Evolutionary conservation across 73 alveolate species (phyloP).

Genomic region (Stentor roeselii): DNA sequence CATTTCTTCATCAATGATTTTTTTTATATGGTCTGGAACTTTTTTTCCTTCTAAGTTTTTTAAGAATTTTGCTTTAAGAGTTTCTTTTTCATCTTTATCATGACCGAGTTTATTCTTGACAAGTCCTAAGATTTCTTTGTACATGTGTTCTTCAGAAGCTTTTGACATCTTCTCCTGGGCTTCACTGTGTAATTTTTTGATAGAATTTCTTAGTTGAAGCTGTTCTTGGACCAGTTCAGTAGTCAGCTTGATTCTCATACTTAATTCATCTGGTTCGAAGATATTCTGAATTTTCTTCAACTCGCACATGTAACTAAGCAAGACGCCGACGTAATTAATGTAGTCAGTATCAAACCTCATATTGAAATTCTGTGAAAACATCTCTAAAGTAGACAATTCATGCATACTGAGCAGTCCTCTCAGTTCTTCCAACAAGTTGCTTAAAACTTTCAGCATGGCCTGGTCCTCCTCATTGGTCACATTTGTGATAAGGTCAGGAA

Average conservation of each 20-base stretch:
- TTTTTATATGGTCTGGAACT: conserved; percentile 56
- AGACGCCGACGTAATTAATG: conserved; percentile 2
- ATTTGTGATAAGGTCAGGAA: neutral
- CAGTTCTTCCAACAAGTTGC: neutral
- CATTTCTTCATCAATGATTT: conserved; percentile 55
- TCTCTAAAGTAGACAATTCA: neutral
- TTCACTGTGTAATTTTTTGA: conserved; percentile 23
- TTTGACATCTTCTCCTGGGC: conserved; percentile 27
- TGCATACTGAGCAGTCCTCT: neutral
- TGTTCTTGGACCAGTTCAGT: conserved; percentile 23
- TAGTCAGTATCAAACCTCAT: conserved; percentile 23
- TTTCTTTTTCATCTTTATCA: conserved; percentile 35
- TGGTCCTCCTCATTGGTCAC: conserved; percentile 25
- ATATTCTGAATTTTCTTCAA: neutral
- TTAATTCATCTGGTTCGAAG: neutral
- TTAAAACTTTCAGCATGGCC: neutral
- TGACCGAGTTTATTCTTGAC: conserved; percentile 12
- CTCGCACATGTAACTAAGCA: conserved; percentile 20
- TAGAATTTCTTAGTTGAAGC: conserved; percentile 13
- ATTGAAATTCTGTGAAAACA: conserved; percentile 13
- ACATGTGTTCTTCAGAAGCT: conserved; percentile 25
- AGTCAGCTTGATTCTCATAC: conserved; percentile 6
- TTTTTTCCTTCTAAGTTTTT: conserved; percentile 55
- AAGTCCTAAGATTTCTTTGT: conserved; percentile 20
- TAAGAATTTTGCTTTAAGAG: conserved; percentile 27